Percentiles rank a stretch among this genome's conserved stretches.
phyloP scores from a whole-genome alignment of 345 rosid species.

The Durio zibethinus region DNA sequence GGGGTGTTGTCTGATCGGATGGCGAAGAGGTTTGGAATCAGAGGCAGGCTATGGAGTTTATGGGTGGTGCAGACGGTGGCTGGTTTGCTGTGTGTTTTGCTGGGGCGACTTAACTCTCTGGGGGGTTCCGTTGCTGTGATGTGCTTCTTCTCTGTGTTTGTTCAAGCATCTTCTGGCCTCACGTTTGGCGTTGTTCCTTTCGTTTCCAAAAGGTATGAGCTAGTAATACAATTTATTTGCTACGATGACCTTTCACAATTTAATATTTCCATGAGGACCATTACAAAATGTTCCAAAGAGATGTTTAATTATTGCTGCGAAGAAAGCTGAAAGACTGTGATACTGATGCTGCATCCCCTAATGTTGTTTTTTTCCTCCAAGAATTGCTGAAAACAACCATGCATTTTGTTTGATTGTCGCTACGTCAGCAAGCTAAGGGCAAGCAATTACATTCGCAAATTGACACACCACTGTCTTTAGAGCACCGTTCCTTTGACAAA shows the following conservation, averaged over 20 bases:
- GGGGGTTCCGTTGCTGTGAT: constrained; percentile 51
- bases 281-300: too few relatives aligned
- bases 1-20: constrained; percentile 62
- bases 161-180: constrained; percentile 88
- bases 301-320: too few relatives aligned
- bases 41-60: constrained; percentile 80
- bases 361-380: too few relatives aligned
- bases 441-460: too few relatives aligned
- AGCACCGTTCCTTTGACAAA: too few relatives aligned
- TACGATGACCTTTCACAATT: neutral
- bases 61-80: constrained; percentile 70
- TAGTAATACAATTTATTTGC: neutral
- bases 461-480: too few relatives aligned
- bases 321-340: too few relatives aligned
- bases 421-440: too few relatives aligned
- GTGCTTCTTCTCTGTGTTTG: constrained; percentile 62
- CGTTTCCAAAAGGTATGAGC: constrained; percentile 59
- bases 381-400: too few relatives aligned
- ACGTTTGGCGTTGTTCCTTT: constrained; percentile 82
- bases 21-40: constrained; percentile 59
- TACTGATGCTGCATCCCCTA: too few relatives aligned
- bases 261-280: neutral
- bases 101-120: constrained; percentile 62
- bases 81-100: constrained; percentile 55
- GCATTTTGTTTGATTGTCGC: too few relatives aligned